phyloP scores from a whole-genome alignment of 176 grass and related monocot species.

The Lolium perenne region DNA sequence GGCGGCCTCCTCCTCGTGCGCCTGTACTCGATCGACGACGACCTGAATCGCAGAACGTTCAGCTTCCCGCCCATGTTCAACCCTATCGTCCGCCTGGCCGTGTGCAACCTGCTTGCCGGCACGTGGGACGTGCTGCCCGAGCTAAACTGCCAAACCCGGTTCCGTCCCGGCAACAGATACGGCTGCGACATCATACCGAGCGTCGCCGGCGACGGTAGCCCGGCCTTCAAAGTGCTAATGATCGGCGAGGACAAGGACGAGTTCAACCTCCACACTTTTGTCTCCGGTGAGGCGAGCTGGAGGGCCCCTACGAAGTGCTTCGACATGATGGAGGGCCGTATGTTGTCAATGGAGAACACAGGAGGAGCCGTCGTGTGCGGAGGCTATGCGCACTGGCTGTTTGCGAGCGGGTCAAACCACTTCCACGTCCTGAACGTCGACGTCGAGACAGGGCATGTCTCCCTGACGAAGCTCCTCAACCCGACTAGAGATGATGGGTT shows the following conservation, averaged over 20 bases:
- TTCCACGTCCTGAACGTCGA: neutral
- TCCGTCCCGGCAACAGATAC: too few relatives aligned
- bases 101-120: too few relatives aligned
- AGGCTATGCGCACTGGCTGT: neutral
- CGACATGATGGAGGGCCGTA: neutral
- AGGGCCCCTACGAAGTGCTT: neutral
- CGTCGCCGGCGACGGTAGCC: too few relatives aligned
- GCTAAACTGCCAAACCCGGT: too few relatives aligned
- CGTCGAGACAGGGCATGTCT: neutral
- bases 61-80: too few relatives aligned
- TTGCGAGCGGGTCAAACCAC: neutral
- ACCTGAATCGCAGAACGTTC: neutral
- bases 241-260: neutral
- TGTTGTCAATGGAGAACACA: neutral
- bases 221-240: neutral
- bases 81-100: too few relatives aligned
- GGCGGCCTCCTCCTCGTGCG: neutral
- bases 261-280: neutral
- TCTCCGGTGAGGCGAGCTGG: neutral
- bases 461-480: neutral
- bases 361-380: neutral
- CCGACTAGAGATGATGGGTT: neutral
- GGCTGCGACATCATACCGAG: neutral
- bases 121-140: too few relatives aligned
- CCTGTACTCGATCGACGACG: neutral